phyloP scores from a whole-genome alignment of 129 eudicot species.

The Oenanthe sinensis region DNA sequence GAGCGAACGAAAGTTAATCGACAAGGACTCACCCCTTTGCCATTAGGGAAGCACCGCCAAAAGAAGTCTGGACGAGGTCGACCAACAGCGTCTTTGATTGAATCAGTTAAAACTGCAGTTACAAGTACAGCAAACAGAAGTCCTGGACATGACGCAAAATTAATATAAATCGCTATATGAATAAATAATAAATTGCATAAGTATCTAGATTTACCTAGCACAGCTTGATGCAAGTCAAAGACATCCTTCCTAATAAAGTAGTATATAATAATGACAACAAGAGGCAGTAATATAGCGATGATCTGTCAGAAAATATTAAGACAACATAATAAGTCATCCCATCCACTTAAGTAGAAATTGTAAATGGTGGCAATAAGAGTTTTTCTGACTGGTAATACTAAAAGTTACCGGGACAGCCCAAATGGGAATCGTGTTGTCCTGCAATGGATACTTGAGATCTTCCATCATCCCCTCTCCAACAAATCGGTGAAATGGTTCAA shows the following conservation, averaged over 20 bases:
- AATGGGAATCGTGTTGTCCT: slow-evolving; percentile 37
- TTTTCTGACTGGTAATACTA: background rate
- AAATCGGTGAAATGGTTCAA: slow-evolving; percentile 40
- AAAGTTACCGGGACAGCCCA: slow-evolving; percentile 47
- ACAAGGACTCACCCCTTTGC: slow-evolving; percentile 31
- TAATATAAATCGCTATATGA: background rate
- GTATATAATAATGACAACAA: slow-evolving; percentile 27
- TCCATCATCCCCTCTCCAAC: slow-evolving; percentile 48
- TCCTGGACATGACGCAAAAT: slow-evolving; percentile 22
- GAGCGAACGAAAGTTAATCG: background rate
- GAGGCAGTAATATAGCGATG: slow-evolving; percentile 33
- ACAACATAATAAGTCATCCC: background rate
- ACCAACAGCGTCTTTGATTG: slow-evolving; percentile 45
- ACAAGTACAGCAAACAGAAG: slow-evolving; percentile 43
- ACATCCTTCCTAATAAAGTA: slow-evolving; percentile 37
- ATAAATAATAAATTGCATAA: background rate
- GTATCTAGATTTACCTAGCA: slow-evolving; percentile 20
- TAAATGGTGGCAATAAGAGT: background rate
- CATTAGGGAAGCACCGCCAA: slow-evolving; percentile 57
- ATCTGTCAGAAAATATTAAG: slow-evolving; percentile 18
- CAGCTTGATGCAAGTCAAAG: slow-evolving; percentile 51
- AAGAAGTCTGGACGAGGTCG: slow-evolving; percentile 58
- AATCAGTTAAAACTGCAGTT: slow-evolving; percentile 39
- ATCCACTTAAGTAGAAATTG: background rate
- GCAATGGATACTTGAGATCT: slow-evolving; percentile 39